Evolutionary conservation across 1,139 yeast genomes (phyloP).

Genomic region (Candida albicans): DNA sequence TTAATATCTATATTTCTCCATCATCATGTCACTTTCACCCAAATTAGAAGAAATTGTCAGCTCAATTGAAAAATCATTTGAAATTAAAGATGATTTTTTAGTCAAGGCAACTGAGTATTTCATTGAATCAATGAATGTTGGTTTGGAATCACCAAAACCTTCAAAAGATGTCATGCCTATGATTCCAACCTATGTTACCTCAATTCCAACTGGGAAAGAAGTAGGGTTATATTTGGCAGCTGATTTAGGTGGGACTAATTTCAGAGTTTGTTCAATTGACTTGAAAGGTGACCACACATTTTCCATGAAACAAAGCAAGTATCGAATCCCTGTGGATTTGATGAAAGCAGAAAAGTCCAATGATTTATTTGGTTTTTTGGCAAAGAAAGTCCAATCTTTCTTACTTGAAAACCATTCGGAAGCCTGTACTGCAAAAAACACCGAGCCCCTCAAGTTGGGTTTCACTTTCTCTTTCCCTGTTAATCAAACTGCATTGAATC

Average conservation of each 20-base stretch:
- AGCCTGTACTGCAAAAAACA: slow-evolving; percentile 13
- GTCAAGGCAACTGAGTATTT: slow-evolving; percentile 64
- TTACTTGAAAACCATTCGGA: slow-evolving; percentile 62
- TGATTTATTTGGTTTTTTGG: slow-evolving; percentile 70
- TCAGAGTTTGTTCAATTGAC: slow-evolving; percentile 82
- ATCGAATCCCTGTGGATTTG: slow-evolving; percentile 69
- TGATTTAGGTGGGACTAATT: slow-evolving; percentile 86
- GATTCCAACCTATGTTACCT: slow-evolving; percentile 85
- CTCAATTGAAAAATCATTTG: slow-evolving; percentile 55
- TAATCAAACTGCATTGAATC: slow-evolving; percentile 72
- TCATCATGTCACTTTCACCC: slow-evolving; percentile 12
- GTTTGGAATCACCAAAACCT: slow-evolving; percentile 45
- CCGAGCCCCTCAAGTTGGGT: slow-evolving; percentile 61
- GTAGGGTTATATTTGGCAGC: slow-evolving; percentile 77
- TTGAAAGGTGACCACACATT: slow-evolving; percentile 82
- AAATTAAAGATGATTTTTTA: slow-evolving; percentile 52
- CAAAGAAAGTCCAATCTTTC: slow-evolving; percentile 65
- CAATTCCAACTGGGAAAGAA: slow-evolving; percentile 80
- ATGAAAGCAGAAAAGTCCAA: slow-evolving; percentile 56
- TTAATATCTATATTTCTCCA: background rate
- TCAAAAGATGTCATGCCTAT: slow-evolving; percentile 64
- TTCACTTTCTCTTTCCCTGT: slow-evolving; percentile 94
- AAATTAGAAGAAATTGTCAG: slow-evolving; percentile 38
- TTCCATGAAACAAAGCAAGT: slow-evolving; percentile 67
- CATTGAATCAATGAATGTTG: slow-evolving; percentile 59